phyloP scores from a whole-genome alignment of 345 rosid genomes.

The Pistacia vera region DNA sequence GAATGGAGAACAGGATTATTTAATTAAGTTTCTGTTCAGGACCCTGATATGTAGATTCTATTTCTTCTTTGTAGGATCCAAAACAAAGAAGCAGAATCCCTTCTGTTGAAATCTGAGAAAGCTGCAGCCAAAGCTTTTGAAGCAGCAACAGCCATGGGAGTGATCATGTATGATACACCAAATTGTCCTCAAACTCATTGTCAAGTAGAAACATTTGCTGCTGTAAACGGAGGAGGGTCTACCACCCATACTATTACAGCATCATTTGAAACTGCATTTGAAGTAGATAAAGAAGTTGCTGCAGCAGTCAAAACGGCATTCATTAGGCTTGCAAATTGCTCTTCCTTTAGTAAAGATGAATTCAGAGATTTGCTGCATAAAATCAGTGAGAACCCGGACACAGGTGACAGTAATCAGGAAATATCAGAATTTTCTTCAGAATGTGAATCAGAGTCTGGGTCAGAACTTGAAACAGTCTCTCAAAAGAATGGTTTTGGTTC shows the following conservation, averaged over 20 bases:
- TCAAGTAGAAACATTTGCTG: slow-evolving; percentile 47
- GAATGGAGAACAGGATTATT: neutral
- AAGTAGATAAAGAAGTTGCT: slow-evolving; percentile 93
- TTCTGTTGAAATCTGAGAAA: slow-evolving; percentile 65
- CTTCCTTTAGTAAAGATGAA: slow-evolving; percentile 68
- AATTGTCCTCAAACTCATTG: slow-evolving; percentile 57
- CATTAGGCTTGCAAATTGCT: slow-evolving; percentile 54
- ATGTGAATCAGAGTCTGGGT: slow-evolving; percentile 60
- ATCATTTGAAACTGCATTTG: slow-evolving; percentile 89
- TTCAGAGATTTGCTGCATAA: slow-evolving; percentile 65
- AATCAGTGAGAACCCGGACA: slow-evolving; percentile 78
- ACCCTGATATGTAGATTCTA: neutral
- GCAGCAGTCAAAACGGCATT: slow-evolving; percentile 87
- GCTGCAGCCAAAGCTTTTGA: slow-evolving; percentile 82
- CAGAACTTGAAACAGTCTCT: slow-evolving; percentile 41
- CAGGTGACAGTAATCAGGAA: slow-evolving; percentile 41
- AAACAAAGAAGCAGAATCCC: slow-evolving; percentile 70
- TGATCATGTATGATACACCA: slow-evolving; percentile 81
- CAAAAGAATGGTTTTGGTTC: slow-evolving; percentile 34
- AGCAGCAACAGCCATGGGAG: slow-evolving; percentile 86
- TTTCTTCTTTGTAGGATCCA: slow-evolving; percentile 54
- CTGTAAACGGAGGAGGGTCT: slow-evolving; percentile 48
- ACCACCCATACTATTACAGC: slow-evolving; percentile 76
- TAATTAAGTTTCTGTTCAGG: neutral
- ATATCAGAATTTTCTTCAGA: slow-evolving; percentile 52